Conservation (phyloP, 768 basidiomycete species). For the Sarcomyxa edulis region DNA sequence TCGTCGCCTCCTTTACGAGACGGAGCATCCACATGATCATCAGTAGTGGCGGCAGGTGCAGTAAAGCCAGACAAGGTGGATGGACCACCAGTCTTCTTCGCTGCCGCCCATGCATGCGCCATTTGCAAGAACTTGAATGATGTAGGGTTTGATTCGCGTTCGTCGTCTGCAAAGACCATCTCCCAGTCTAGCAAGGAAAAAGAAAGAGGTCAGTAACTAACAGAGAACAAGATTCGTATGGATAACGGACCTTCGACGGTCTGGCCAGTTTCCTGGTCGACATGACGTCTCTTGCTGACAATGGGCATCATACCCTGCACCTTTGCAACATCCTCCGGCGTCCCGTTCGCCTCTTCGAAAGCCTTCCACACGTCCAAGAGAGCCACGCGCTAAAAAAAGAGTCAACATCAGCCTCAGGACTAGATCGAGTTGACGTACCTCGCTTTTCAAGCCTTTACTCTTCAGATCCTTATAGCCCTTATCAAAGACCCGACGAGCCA, state of each 20-base stretch:
- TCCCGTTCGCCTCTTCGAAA: slow-evolving; percentile 82
- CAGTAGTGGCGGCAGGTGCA: slow-evolving; percentile 23
- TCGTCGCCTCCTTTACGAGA: slow-evolving; percentile 25
- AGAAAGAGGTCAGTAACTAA: no score
- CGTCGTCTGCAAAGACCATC: slow-evolving; percentile 94
- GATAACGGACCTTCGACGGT: slow-evolving; percentile 70
- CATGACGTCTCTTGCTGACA: slow-evolving; percentile 76
- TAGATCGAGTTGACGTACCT: slow-evolving; percentile 45
- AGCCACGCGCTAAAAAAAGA: slow-evolving; percentile 68
- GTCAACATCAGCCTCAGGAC: slow-evolving; percentile 1
- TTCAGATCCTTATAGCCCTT: slow-evolving; percentile 87
- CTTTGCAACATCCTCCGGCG: slow-evolving; percentile 65
- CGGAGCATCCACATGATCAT: not conserved
- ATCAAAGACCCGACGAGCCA: slow-evolving; percentile 79
- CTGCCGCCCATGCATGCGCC: slow-evolving; percentile 83
- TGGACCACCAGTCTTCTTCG: slow-evolving; percentile 32
- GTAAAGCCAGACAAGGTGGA: slow-evolving; percentile 43
- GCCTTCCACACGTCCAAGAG: slow-evolving; percentile 94
- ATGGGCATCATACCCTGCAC: slow-evolving; percentile 94
- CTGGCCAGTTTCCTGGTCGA: slow-evolving; percentile 80
- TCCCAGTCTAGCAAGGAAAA: slow-evolving; percentile 89
- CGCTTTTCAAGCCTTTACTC: slow-evolving; percentile 74
- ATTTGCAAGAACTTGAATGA: slow-evolving; percentile 95
- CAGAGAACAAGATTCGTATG: not conserved
- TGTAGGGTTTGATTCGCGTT: slow-evolving; percentile 86